Evolutionary conservation across 1,139 yeast species (phyloP).

Genomic region (Kluyveromyces marxianus): DNA sequence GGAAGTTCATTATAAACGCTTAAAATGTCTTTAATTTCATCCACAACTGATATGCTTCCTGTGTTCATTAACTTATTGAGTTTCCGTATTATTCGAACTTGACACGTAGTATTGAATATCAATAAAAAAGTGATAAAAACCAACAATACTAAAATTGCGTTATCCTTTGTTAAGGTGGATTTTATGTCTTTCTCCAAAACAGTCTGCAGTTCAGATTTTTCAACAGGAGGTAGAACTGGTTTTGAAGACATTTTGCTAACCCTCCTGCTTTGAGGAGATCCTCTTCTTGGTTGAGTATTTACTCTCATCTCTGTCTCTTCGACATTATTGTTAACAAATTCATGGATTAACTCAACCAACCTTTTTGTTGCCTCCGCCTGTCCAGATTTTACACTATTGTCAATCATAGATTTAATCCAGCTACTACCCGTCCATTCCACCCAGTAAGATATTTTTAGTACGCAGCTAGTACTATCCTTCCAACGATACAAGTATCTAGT

Average conservation of each 20-base stretch:
- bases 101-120: conserved; percentile 10
- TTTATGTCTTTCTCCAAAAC: neutral
- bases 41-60: conserved; percentile 1
- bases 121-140: conserved; percentile 10
- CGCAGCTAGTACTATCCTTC: conserved; percentile 63
- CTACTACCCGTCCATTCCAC: conserved; percentile 89
- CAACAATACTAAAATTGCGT: conserved; percentile 7
- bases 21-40: conserved; percentile 1
- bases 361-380: conserved; percentile 54
- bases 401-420: conserved; percentile 89
- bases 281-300: conserved; percentile 1
- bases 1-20: conserved; percentile 2
- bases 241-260: conserved; percentile 5
- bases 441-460: conserved; percentile 51
- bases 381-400: conserved; percentile 83
- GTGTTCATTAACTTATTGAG: conserved; percentile 6
- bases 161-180: conserved; percentile 2
- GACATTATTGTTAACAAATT: conserved; percentile 13
- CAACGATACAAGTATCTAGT: conserved; percentile 69
- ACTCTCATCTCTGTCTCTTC: conserved; percentile 3
- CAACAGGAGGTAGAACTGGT: neutral
- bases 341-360: conserved; percentile 16
- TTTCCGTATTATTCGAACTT: conserved; percentile 9
- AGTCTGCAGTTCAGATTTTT: neutral
- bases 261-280: conserved; percentile 3